These are phyloP conservation scores for Candida pseudoviswanathii DNA, from an alignment of 1,139 yeast genomes.

Conservation along the genomic window DNA sequence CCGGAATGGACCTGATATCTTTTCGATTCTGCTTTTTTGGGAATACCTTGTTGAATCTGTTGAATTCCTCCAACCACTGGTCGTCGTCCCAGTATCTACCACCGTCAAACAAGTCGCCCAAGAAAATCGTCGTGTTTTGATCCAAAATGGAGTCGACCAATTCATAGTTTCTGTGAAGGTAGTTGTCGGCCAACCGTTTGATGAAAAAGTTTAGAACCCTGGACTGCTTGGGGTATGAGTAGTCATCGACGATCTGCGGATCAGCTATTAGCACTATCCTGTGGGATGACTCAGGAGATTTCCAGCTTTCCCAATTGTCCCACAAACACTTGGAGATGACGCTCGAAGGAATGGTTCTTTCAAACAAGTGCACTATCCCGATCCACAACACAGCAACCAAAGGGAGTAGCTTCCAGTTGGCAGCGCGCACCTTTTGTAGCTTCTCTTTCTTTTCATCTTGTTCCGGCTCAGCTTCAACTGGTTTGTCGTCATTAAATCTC, in stretches of 20 bases:
- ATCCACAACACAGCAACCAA: conserved; percentile 39
- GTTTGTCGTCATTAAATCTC: neutral
- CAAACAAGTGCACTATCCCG: conserved; percentile 56
- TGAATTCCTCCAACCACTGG: conserved; percentile 73
- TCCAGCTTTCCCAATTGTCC: conserved; percentile 65
- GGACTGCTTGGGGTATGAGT: conserved; percentile 67
- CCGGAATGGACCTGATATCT: conserved; percentile 70
- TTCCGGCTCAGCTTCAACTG: neutral
- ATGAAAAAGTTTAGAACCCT: conserved; percentile 46
- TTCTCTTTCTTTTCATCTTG: neutral
- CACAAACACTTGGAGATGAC: conserved; percentile 59
- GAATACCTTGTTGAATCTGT: conserved; percentile 68
- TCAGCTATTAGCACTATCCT: conserved; percentile 81
- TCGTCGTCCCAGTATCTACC: conserved; percentile 78
- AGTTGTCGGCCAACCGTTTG: conserved; percentile 64
- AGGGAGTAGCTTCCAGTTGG: neutral
- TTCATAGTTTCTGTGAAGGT: conserved; percentile 76
- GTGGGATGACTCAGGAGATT: conserved; percentile 53
- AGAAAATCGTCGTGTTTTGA: conserved; percentile 76
- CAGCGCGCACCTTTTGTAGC: neutral
- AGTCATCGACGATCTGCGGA: conserved; percentile 86
- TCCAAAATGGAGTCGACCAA: conserved; percentile 58
- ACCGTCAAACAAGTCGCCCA: conserved; percentile 94
- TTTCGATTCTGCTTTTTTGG: conserved; percentile 49
- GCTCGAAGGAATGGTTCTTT: conserved; percentile 54